Base-by-base conservation (phyloP, 2,329 filamentous ascomycete species). In the Talaromyces sp. region DNA sequence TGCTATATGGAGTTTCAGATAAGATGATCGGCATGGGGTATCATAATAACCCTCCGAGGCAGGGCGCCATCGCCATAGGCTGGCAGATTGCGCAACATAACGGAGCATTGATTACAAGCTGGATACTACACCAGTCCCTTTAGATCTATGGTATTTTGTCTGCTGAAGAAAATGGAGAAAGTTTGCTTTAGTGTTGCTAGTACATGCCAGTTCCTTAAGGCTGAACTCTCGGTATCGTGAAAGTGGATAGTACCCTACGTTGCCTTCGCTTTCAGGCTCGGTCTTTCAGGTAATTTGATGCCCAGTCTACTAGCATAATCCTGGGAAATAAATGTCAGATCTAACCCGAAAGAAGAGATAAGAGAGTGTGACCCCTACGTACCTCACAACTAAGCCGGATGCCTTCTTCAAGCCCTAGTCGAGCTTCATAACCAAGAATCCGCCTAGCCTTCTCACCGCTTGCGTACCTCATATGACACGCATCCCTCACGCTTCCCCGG, bases 401-500 rank as follows among this genome's bases (percentile, higher is more conserved):
- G 1, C 79, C 84, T 34, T 85, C 81, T 42, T 81, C 77, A 58
- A 87, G 74, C 2, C 76, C 74, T 10, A 87, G 76, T 57, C 72
- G 73, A 51, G 84, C 79, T 62, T 75, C 69, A 68, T 86, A 87
- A 18, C 83, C 82, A 64, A 87, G 66, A 1, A 87, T 71, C 56
- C 68, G 68, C 64, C 71, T 79, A 47, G 83, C 84, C 67, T 84
- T 85, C 12, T 74, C 70, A 33, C 82, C 81, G 66, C 76, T 81
- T 23, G 81, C 80, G 75, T 86, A 87, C 58, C 82, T 74, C 55
- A 79, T 75, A 44, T 80, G 76, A 62, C 81, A 80, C 40, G 79
- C 84, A 73, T 87, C 85, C 65, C 76, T 77, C 4, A 87, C 81
- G 65, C 81, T 81, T 2, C 84, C 85, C 42, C 81, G 74, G 69